Conservation (phyloP, 768 basidiomycete genomes). For the Gloeophyllum trabeum region DNA sequence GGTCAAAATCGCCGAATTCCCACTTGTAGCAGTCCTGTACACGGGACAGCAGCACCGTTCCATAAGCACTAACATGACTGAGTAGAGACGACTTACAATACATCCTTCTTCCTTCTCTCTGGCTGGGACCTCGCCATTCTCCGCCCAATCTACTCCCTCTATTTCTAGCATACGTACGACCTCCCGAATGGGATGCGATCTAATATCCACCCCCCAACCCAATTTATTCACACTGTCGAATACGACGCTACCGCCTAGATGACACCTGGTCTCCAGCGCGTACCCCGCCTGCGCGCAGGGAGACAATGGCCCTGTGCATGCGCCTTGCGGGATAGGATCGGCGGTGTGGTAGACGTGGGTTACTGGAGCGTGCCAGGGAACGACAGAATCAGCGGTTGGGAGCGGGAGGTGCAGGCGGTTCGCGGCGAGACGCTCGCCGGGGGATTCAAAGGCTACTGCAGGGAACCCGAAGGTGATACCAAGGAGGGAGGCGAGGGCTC, state of each 20-base stretch:
- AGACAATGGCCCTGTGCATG: conserved; percentile 38
- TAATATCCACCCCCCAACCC: conserved; percentile 48
- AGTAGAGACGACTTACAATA: conserved; percentile 28
- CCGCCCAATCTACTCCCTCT: conserved; percentile 31
- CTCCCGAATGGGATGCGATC: conserved; percentile 42
- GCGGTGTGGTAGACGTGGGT: conserved; percentile 53
- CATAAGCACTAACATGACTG: background rate
- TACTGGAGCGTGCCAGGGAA: conserved; percentile 14
- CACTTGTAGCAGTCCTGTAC: conserved; percentile 67
- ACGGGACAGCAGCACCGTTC: conserved; percentile 1
- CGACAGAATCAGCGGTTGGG: conserved; percentile 23
- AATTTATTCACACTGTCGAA: conserved; percentile 58
- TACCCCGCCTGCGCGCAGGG: conserved; percentile 56
- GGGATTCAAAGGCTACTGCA: conserved; percentile 52
- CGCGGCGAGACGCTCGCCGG: conserved; percentile 53
- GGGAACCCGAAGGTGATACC: conserved; percentile 57
- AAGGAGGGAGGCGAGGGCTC: conserved; percentile 50
- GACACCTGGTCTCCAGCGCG: conserved; percentile 50
- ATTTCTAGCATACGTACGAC: conserved; percentile 44
- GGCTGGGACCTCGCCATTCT: conserved; percentile 41
- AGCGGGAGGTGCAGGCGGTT: conserved; percentile 51
- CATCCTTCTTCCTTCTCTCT: conserved; percentile 51
- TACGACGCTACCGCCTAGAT: conserved; percentile 49
- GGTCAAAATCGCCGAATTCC: conserved; percentile 46
- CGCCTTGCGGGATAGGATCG: conserved; percentile 57